Evolutionary conservation across 129 eudicot genomes (phyloP).

Genomic region (Logfia minima): DNA sequence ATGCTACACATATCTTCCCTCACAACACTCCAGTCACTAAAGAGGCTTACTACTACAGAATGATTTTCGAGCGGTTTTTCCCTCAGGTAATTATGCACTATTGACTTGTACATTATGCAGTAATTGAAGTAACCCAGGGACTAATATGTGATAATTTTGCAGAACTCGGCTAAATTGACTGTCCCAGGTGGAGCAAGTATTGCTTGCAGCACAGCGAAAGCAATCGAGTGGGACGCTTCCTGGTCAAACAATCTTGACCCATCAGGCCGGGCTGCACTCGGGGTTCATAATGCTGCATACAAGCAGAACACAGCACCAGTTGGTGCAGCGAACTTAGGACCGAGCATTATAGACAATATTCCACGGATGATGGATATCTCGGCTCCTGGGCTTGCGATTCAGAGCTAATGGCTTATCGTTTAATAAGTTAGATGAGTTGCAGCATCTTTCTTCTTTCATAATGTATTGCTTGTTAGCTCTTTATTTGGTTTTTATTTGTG

Average conservation of each 20-base stretch:
- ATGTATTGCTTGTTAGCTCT: background rate
- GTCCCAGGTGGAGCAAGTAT: constrained; percentile 94
- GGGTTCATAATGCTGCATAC: constrained; percentile 85
- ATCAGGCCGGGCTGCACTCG: constrained; percentile 93
- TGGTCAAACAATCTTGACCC: constrained; percentile 95
- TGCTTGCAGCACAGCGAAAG: constrained; percentile 90
- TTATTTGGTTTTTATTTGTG: background rate
- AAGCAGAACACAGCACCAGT: constrained; percentile 37
- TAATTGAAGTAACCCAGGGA: background rate
- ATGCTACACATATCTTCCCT: constrained; percentile 74
- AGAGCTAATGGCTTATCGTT: constrained; percentile 31
- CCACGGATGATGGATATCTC: constrained; percentile 40
- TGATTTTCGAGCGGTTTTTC: constrained; percentile 89
- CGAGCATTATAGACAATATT: constrained; percentile 36
- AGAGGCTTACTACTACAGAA: constrained; percentile 93
- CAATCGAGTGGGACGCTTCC: constrained; percentile 86
- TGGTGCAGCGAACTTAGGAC: constrained; percentile 30
- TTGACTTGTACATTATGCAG: background rate
- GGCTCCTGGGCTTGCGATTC: constrained; percentile 52
- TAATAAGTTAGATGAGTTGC: constrained; percentile 1
- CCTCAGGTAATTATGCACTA: constrained; percentile 58
- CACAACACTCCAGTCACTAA: constrained; percentile 91
- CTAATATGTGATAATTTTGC: constrained; percentile 4
- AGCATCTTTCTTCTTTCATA: constrained; percentile 10
- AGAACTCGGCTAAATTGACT: constrained; percentile 80